These are phyloP conservation scores for Solanum neorickii DNA, from an alignment of 257 asterid species.

Conservation along the genomic window DNA sequence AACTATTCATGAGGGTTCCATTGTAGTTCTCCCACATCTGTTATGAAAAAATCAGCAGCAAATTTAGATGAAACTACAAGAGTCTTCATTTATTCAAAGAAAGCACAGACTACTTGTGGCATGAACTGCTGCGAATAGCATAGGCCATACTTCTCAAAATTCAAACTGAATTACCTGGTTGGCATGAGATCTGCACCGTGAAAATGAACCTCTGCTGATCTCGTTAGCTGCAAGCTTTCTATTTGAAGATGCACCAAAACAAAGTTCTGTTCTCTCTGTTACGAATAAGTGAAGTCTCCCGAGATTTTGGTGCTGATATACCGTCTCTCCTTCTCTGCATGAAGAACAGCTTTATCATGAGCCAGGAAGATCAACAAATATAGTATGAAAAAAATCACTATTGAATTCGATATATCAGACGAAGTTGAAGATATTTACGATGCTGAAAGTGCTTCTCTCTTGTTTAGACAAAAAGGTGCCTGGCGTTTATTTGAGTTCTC, in stretches of 20 bases:
- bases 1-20: slow-evolving; percentile 65
- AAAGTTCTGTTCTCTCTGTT: slow-evolving; percentile 29
- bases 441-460: slow-evolving; percentile 27
- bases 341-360: not conserved
- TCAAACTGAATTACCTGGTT: slow-evolving; percentile 48
- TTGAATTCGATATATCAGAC: not conserved
- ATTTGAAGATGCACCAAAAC: slow-evolving; percentile 64
- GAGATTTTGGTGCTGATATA: slow-evolving; percentile 5
- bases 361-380: not conserved
- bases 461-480: slow-evolving; percentile 62
- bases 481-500: slow-evolving; percentile 16
- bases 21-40: slow-evolving; percentile 87
- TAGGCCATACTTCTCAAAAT: not conserved
- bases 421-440: slow-evolving; percentile 34
- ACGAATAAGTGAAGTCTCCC: slow-evolving; percentile 44
- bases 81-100: not conserved
- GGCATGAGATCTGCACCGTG: slow-evolving; percentile 52
- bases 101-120: not conserved
- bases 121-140: not conserved
- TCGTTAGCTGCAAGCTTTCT: slow-evolving; percentile 54
- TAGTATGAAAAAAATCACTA: not conserved
- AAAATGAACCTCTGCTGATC: slow-evolving; percentile 48
- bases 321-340: slow-evolving; percentile 42
- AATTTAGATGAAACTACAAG: not conserved
- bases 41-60: not conserved